Conservation (phyloP, 192 early-diverging fungal species). For the Dissophora ornata region DNA sequence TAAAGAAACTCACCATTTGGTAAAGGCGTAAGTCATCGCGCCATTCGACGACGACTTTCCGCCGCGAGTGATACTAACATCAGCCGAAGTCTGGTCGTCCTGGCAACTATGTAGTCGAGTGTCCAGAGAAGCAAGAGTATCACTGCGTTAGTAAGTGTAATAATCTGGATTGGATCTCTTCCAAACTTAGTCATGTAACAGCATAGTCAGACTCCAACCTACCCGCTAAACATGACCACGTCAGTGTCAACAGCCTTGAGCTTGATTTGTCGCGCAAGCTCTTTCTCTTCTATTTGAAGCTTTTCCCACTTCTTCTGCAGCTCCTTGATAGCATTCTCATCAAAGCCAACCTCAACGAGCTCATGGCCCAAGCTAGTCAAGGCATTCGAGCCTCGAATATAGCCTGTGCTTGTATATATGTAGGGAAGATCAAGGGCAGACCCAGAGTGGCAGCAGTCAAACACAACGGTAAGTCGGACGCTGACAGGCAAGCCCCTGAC, state of each 20-base stretch:
- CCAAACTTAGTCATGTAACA: no score
- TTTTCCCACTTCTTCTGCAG: constrained; percentile 37
- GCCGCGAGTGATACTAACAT: constrained; percentile 60
- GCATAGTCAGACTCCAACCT: no score
- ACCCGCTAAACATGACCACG: constrained; percentile 75
- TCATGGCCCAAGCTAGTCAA: constrained; percentile 35
- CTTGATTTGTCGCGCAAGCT: constrained; percentile 30
- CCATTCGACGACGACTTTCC: constrained; percentile 58
- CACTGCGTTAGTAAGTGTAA: no score
- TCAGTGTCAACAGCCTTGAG: constrained; percentile 59
- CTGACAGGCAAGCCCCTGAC: constrained; percentile 63
- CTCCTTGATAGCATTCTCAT: constrained; percentile 37
- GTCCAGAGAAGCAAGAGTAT: constrained; percentile 1
- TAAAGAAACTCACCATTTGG: constrained; percentile 52
- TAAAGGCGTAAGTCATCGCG: constrained; percentile 74
- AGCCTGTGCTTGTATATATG: constrained; percentile 67
- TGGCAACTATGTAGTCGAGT: constrained; percentile 61
- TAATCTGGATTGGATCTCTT: no score
- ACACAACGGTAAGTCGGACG: constrained; percentile 74
- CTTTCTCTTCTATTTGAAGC: constrained; percentile 27
- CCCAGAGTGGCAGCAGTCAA: constrained; percentile 81
- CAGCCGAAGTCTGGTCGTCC: constrained; percentile 75
- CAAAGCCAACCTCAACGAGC: constrained; percentile 40
- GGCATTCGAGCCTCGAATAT: constrained; percentile 33
- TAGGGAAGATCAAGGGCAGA: constrained; percentile 76